A percentile compares a stretch with the other conserved stretches of the same genome.
These are phyloP conservation scores for Sutorius australiensis DNA, from an alignment of 768 basidiomycete genomes.

Conservation along the genomic window DNA sequence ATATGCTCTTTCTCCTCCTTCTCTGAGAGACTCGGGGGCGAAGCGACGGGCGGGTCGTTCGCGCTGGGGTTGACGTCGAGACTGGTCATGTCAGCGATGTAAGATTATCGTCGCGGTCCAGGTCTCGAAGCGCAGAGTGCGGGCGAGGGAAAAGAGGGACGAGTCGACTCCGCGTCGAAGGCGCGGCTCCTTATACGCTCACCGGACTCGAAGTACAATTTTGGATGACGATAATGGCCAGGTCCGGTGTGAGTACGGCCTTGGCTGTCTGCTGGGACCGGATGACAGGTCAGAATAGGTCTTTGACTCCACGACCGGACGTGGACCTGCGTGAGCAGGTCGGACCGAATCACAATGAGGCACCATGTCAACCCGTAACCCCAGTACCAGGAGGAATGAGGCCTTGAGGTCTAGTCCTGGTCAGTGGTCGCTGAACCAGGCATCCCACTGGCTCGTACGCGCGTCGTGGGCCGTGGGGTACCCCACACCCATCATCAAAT, in stretches of 20 bases:
- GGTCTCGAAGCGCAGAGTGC: background rate
- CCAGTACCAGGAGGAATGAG: too few species aligned
- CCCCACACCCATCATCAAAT: background rate
- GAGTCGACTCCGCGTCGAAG: too few species aligned
- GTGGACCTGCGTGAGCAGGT: background rate
- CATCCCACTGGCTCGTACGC: too few species aligned
- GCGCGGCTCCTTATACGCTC: background rate
- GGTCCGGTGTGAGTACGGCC: background rate
- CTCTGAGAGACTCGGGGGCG: constrained; percentile 3
- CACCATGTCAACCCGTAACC: too few species aligned
- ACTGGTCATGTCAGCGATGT: background rate
- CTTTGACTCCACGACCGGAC: too few species aligned
- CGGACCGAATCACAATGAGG: background rate
- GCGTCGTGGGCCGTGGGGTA: background rate
- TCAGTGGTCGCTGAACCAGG: background rate
- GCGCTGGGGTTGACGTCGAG: background rate
- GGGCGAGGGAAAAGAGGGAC: background rate
- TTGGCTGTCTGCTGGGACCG: background rate
- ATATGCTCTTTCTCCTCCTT: constrained; percentile 6
- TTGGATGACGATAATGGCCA: background rate
- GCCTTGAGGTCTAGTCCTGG: too few species aligned
- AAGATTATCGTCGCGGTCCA: background rate
- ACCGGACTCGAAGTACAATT: background rate
- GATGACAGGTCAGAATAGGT: too few species aligned
- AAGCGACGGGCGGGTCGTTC: background rate